Base-by-base conservation (phyloP, 2,329 filamentous ascomycete genomes). In the Exophiala sp. region DNA sequence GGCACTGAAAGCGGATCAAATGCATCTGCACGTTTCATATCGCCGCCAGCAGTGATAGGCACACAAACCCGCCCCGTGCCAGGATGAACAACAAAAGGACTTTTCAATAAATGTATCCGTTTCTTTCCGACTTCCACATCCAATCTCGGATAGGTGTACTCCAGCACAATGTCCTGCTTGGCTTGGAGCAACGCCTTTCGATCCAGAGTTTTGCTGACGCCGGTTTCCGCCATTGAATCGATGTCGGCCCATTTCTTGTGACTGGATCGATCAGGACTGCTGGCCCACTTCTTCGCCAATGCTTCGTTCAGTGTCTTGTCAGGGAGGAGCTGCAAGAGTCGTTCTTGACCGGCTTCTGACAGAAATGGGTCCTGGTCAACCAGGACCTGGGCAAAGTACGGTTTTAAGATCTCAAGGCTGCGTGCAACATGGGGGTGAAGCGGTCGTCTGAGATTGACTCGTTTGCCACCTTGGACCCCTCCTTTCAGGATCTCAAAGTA, bases 111-210 rank as follows among this genome's bases (percentile, higher is more conserved):
- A 77, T 98, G 93, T 72, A 96, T 97, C 50, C 95, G 81, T 67
- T 96, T 95, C 75, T 97, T 97, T 65, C 86, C 93, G 65, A 98
- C 93, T 68, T 95, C 89, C 55, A 93, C 90, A 74, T 98, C 93
- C 47, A 98, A 85, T 32, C 93, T 85, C 2, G 93, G 93, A 68
- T 98, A 98, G 5, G 93, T 96, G 71, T 98, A 97, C 70, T 98
- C 93, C 23, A 98, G 80, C 2, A 97, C 83, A 55, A 98, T 86
- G 65, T 97, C 93, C 67, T 96, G 89, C 70, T 96, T 97, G 18
- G 89, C 88, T 62, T 96, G 88, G 7, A 85, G 78, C 10, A 98
- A 77, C 2, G 83, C 81, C 56, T 78, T 81, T 0, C 82, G 68
- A 59, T 93, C 83, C n/a, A 95, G 77, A 8, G 77, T 76, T 63